phyloP scores from a whole-genome alignment of 805 yeast genomes.

The Blastobotrys attinorum region DNA sequence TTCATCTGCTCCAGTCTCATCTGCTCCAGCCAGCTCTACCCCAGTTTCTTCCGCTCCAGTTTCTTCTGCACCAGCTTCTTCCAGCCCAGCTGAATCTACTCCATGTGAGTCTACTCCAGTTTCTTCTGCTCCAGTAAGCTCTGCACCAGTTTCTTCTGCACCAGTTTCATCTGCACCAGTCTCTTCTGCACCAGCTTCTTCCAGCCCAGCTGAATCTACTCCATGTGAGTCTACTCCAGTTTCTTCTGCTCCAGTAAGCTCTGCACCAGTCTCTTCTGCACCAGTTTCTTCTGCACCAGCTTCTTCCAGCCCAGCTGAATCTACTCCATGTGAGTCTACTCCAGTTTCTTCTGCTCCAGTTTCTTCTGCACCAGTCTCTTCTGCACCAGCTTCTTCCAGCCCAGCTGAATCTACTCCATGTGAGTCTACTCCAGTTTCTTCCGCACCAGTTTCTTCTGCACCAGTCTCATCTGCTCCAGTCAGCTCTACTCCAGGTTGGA shows the following conservation, averaged over 20 bases:
- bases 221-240: slow-evolving; percentile 2
- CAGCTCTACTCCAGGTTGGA: not conserved
- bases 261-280: slow-evolving; percentile 1
- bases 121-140: slow-evolving; percentile 1
- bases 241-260: slow-evolving; percentile 1
- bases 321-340: not conserved
- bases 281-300: slow-evolving; percentile 4
- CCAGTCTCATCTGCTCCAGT: slow-evolving; percentile 1
- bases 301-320: slow-evolving; percentile 1
- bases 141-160: slow-evolving; percentile 1
- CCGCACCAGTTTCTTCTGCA: slow-evolving; percentile 1
- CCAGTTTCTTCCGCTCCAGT: slow-evolving; percentile 1
- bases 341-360: slow-evolving; percentile 1
- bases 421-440: not conserved
- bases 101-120: slow-evolving; percentile 3
- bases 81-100: not conserved
- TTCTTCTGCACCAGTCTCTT: not conserved
- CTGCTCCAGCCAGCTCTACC: not conserved
- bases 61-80: slow-evolving; percentile 1
- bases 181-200: slow-evolving; percentile 4
- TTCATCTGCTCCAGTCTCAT: not conserved
- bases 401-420: not conserved
- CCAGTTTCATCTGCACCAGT: slow-evolving; percentile 3
- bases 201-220: slow-evolving; percentile 2
- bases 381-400: slow-evolving; percentile 4